Base-by-base conservation (phyloP, 1,139 yeast species). In the Yamadazyma siamensis region DNA sequence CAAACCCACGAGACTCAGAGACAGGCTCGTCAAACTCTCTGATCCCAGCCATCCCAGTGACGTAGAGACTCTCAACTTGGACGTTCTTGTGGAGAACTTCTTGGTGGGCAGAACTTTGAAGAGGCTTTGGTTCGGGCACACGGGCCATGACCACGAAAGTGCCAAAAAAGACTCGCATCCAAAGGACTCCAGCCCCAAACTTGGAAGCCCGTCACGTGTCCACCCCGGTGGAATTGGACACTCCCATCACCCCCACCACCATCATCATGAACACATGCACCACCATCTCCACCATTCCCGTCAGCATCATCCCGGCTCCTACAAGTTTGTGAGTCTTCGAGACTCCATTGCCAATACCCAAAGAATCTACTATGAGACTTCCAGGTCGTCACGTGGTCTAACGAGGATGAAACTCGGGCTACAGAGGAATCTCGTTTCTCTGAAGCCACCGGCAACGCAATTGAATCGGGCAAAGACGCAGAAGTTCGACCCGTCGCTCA, bases 21-120 rank as follows among this genome's bases (percentile, higher is more conserved):
- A 54, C 33, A 53, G 52, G 34, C 52, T 64, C 20, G 65, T 64
- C 7, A 66, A 66, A 31, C 43, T 63, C 13, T 56, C 68, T 1
- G 71, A 65, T 26, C 54, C 46, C 9, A 39, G 54, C 3, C 59
- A 55, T 30, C 72, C 73, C 1, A 37, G 56, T 9, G 74, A 68
- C 18, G 67, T 68, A 11, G 75, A 69, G 38, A 66, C 73, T 1
- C 42, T 62, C 15, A 73, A 68, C 33, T 50, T 69, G 32, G 73
- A 65, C 18, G 29, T 43, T 3, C 47, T 68, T 20, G 60, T 62
- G 2, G 54, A 50, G 18, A 53, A 54, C 28, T 52, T 54, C 41
- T 39, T 67, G 13, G 44, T 52, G 4, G 75, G 75, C 0, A 62
- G 56, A 37, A 57, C 62, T 1, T 47, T 68, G 27, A 43, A 49